Percentiles rank a stretch among this genome's conserved stretches.
Evolutionary conservation across 2,329 filamentous ascomycete species (phyloP).

Genomic region (Ophiostoma quercus): DNA sequence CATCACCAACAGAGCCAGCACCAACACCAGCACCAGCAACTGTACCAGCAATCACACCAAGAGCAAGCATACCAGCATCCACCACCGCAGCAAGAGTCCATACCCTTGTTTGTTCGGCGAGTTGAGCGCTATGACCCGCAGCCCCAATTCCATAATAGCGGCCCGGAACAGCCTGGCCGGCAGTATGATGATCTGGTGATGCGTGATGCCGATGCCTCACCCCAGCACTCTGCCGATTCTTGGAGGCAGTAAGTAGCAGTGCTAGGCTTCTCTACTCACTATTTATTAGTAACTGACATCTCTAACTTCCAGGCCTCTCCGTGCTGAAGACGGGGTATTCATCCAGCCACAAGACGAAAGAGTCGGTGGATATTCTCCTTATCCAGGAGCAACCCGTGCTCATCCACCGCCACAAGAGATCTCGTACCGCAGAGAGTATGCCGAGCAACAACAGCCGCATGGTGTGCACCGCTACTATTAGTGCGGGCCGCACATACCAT

Average conservation of each 20-base stretch:
- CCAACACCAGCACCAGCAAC: background rate
- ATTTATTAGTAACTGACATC: background rate
- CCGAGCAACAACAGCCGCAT: background rate
- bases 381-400: background rate
- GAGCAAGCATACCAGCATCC: background rate
- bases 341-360: background rate
- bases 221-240: background rate
- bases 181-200: background rate
- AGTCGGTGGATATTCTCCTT: background rate
- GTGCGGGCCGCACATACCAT: background rate
- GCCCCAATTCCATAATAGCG: background rate
- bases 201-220: background rate
- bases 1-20: background rate
- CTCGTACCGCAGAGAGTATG: background rate
- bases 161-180: background rate
- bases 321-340: background rate
- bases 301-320: background rate
- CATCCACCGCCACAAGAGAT: background rate
- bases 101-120: background rate
- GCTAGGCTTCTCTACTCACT: background rate
- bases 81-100: background rate
- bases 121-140: background rate
- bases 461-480: background rate
- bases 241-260: slow-evolving; percentile 9
- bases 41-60: background rate